Evolutionary conservation across 345 rosid species (phyloP).

Genomic region (Lepidium didymum): DNA sequence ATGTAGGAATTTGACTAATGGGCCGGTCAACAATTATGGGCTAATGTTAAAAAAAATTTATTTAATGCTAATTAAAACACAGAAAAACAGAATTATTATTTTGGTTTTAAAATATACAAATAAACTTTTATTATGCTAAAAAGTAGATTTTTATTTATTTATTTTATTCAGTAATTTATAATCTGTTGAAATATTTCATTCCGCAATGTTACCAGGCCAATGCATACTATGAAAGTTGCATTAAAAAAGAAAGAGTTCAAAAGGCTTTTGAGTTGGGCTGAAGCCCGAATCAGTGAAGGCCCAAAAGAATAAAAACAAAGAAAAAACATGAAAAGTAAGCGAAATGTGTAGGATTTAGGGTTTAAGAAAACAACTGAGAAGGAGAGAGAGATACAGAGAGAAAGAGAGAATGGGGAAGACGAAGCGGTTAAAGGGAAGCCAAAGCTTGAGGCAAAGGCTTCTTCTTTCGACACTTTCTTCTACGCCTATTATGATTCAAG

Average conservation of each 20-base stretch:
- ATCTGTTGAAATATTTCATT: too few species aligned
- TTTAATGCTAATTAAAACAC: too few species aligned
- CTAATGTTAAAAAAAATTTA: too few species aligned
- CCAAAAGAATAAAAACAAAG: background rate
- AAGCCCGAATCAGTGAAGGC: background rate
- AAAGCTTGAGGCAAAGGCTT: slow-evolving; percentile 66
- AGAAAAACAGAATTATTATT: too few species aligned
- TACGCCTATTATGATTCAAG: slow-evolving; percentile 54
- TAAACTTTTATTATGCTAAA: too few species aligned
- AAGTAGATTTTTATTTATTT: too few species aligned
- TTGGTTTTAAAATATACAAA: too few species aligned
- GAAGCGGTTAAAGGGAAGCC: slow-evolving; percentile 64
- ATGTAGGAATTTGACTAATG: too few species aligned
- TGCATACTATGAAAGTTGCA: background rate
- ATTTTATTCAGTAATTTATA: too few species aligned
- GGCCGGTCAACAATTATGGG: too few species aligned
- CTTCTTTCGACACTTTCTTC: slow-evolving; percentile 62
- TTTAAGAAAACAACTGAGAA: slow-evolving; percentile 11
- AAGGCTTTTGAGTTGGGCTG: background rate
- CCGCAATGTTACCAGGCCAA: too few species aligned
- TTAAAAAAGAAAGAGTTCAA: background rate
- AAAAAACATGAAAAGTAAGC: background rate
- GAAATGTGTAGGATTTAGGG: slow-evolving; percentile 7
- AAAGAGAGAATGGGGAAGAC: slow-evolving; percentile 46
- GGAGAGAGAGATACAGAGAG: background rate